phyloP scores from a whole-genome alignment of 2,329 filamentous ascomycete species.

The Ophiocordyceps polyrhachis-furcata region DNA sequence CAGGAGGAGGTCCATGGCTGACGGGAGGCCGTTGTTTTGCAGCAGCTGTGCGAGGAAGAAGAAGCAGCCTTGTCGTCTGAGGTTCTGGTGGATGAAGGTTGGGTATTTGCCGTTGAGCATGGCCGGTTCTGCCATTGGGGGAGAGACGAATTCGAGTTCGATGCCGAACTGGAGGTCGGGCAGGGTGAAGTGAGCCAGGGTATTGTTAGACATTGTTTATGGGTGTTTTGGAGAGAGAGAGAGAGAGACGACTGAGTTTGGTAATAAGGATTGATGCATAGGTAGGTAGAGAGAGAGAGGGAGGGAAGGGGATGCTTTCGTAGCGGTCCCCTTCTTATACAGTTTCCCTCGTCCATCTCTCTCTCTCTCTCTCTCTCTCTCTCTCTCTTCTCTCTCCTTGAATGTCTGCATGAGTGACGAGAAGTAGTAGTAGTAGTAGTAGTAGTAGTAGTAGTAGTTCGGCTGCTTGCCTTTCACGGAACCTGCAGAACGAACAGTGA shows the following conservation, averaged over 20 bases:
- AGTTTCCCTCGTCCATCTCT: background rate
- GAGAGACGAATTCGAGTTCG: slow-evolving; percentile 5
- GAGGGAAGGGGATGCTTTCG: no score
- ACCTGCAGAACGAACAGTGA: background rate
- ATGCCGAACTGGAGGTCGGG: slow-evolving; percentile 4
- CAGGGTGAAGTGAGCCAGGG: background rate
- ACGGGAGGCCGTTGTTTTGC: background rate
- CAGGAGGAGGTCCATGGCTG: background rate
- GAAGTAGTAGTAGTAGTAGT: background rate
- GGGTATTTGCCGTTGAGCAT: background rate
- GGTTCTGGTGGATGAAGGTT: background rate
- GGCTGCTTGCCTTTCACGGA: background rate
- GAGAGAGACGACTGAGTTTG: no score
- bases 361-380: no score
- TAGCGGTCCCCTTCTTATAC: background rate
- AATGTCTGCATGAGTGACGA: background rate
- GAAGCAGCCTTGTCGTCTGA: background rate
- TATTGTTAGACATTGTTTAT: background rate
- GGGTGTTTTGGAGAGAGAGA: background rate
- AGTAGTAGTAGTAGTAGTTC: background rate
- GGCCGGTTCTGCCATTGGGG: background rate
- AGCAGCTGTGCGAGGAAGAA: background rate
- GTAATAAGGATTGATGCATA: background rate
- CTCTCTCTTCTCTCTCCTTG: no score
- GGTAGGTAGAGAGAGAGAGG: no score